Base-by-base conservation (phyloP, 805 yeast genomes). In the Kockiozyma suomiensis region DNA sequence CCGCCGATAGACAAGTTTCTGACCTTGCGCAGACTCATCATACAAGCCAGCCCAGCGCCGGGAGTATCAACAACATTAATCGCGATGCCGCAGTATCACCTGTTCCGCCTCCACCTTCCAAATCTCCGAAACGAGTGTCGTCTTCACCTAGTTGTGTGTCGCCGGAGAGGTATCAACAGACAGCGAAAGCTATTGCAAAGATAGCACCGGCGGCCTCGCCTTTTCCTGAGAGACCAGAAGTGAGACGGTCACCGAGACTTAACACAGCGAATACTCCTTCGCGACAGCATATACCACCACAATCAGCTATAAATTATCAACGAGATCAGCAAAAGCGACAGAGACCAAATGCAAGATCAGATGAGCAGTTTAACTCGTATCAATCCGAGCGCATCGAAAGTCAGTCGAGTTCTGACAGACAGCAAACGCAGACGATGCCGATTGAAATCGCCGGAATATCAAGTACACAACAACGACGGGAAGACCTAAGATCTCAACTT, bases 211-310 rank as follows among this genome's bases (percentile, higher is more conserved):
- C 33, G n/a, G 48, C 46, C 2, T 41, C 52, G n/a, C 51, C 51
- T 6, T 30, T 38, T 23, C 35, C 33, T 7, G 38, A 28, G n/a
- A n/a, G 37, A 28, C 52, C 57, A 3, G 51, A 26, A 19, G 46
- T 54, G 5, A 46, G 58, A 32, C 46, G 58, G 8, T 54, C 58
- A 17, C 58, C 58, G 3, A n/a, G 58, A 12, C 26, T 54, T 8
- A 35, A 38, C 12, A 12, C 42, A 5, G 17, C 45, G 5, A 2
- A 10, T 8, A 13, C 45, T 5, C 3, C 23, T 38, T 10, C 15
- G 42, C 42, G 17, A 38, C 42, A 38, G 19, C 42, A 38, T 17
- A 8, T 12, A 17, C 19, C 42, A 38, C 42, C 15, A 23, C 42
- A 38, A n/a, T 2, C 49, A 26, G 19, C 15, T 33, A 33, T 13